These are phyloP conservation scores for Ampelocalamus luodianensis DNA, from an alignment of 176 grass and related monocot species.

Conservation along the genomic window DNA sequence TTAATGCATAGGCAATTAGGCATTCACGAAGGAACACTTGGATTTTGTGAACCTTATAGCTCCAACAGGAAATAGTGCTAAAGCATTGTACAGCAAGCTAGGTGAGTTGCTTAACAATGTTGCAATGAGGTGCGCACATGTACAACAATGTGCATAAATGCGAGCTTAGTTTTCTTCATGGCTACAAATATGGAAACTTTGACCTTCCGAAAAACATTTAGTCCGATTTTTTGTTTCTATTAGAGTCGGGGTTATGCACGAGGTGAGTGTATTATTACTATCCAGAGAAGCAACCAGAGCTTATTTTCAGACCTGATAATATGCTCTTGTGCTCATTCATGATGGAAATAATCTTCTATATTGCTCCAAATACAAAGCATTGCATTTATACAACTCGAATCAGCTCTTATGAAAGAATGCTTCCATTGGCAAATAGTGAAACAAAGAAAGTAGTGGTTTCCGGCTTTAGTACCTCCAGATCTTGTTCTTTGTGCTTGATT, in stretches of 20 bases:
- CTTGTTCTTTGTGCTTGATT: neutral
- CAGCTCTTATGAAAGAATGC: neutral
- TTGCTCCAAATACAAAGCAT: neutral
- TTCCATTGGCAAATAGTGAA: neutral
- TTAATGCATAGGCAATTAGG: constrained; percentile 12
- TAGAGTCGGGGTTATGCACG: neutral
- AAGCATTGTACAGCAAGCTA: neutral
- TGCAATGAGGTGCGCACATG: neutral
- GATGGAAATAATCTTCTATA: neutral
- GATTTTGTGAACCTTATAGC: neutral
- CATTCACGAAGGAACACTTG: neutral
- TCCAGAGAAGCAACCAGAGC: neutral
- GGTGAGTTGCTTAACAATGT: neutral
- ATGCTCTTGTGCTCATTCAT: neutral
- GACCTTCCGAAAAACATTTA: neutral
- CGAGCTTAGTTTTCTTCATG: neutral
- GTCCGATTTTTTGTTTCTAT: neutral
- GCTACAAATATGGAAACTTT: neutral
- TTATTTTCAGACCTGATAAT: neutral
- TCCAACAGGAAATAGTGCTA: neutral
- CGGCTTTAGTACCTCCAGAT: neutral
- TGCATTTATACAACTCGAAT: neutral
- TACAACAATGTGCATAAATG: neutral
- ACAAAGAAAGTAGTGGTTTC: neutral
- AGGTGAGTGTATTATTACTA: constrained; percentile 9